Evolutionary conservation across 345 rosid genomes (phyloP), one percentile per base, ranked within the genome.

Genomic region (Aquilaria yunnanensis): DNA sequence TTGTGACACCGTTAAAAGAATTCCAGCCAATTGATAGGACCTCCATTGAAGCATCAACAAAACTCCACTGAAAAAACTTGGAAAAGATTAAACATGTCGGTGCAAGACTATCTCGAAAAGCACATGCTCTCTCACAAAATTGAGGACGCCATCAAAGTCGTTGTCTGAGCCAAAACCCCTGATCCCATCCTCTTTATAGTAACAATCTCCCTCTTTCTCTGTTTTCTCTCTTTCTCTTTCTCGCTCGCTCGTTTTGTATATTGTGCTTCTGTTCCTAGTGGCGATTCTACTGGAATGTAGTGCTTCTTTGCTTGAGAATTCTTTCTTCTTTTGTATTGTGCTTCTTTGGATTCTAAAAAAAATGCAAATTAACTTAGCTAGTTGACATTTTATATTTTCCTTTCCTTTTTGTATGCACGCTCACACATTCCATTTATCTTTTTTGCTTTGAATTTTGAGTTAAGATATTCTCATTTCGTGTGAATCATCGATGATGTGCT

Each of bases 181-280:
- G 97, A 90, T 84, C 97, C 97, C 66, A 88, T 94, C 59, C 96
- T 90, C 70, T 90, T 90, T 87, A 94, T 94, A 76, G 97, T 94
- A 67, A 37, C 8, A 61, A 51, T 58, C 46, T 59, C 70, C 62
- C 66, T 58, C 23, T 23, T 33, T 41, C 51, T 10, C 3, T 23
- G 23, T 23, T 23, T 23, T 64, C 10, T 48, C 29, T 5, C 2
- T 32, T 29, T 43, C 10, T 32, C 8, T 4, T 11, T 33, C 23
- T 37, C 29, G 47, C 10, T 9, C 12, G 11, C 41, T 14, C 32
- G 12, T 43, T 46, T 10, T n/a, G 53, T 85, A 74, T 92, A 83
- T 59, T 90, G 96, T 37, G 92, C 98, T 49, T 82, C 96, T 5
- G 80, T 69, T 76, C 96, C 98, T 41, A 81, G 96, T 56, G 96